Evolutionary conservation across 2,329 filamentous ascomycete species (phyloP), one percentile per base, ranked within the genome.

Genomic region (Metarhizium anisopliae): DNA sequence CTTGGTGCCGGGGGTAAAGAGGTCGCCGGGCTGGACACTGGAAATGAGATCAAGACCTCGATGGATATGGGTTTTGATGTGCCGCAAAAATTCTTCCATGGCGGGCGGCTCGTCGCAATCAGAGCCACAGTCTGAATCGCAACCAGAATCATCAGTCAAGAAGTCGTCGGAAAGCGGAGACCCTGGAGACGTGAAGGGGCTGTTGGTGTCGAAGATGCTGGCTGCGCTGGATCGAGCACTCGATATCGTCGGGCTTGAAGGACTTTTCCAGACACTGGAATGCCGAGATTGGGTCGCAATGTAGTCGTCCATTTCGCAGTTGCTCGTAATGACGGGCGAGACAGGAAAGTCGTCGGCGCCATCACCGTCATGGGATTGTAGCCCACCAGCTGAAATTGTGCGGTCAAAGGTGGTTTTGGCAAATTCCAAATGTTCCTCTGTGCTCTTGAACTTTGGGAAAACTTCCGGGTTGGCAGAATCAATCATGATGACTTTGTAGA

Each of bases 401-500:
- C 51, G 52, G 16, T 59, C 53, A 47, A 58, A 62, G 6, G 60
- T 62, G 7, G 55, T 56, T n/a, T 56, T 56, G 14, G 60, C 55
- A 6, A 60, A 54, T 30, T 56, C 56, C 1, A 56, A 47, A 29
- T n/a, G 32, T 35, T 35, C 32, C 10, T 35, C 32, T 11, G 32
- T 11, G 32, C 32, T 35, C 10, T 35, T 11, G 43, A 64, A 62
- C 8, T 40, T 38, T 2, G 60, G 61, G 29, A 64, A 62, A 2
- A 55, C 57, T 50, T 64, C 62, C 14, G 62, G 62, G 50, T 64
- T 64, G 38, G 56, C 60, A 29, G 62, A 64, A 47, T 64, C 62
- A 30, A 64, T 62, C 62, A 64, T 64, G 58, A 64, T 60, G 50
- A 64, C 61, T 36, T 63, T 62, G 54, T 56, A 43, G 4, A 63